phyloP scores from a whole-genome alignment of 768 basidiomycete genomes.

The Boletellus emodensis region DNA sequence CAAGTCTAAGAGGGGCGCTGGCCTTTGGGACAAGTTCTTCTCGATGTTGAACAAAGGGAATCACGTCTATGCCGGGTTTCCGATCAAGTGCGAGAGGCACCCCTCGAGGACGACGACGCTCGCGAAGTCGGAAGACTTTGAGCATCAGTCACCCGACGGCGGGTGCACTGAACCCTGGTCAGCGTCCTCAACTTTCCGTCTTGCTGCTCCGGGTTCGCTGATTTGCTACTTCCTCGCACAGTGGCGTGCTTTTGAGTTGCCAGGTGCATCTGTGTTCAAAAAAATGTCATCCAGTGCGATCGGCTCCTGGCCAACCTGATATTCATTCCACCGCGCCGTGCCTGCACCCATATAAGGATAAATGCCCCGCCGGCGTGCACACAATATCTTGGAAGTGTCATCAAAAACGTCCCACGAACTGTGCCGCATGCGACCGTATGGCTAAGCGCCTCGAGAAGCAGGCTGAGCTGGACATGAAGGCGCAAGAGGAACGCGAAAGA shows the following conservation, averaged over 20 bases:
- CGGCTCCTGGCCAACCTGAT: slow-evolving; percentile 39
- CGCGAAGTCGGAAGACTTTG: slow-evolving; percentile 44
- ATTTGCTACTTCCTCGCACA: background rate
- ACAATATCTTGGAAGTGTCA: slow-evolving; percentile 43
- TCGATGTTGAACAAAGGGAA: slow-evolving; percentile 35
- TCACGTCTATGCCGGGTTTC: slow-evolving; percentile 59
- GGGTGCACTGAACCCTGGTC: slow-evolving; percentile 63
- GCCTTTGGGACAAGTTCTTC: slow-evolving; percentile 51
- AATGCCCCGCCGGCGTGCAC: slow-evolving; percentile 46
- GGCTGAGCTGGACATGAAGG: slow-evolving; percentile 36
- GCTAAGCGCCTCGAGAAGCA: slow-evolving; percentile 40
- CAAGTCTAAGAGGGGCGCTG: slow-evolving; percentile 48
- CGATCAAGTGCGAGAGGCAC: slow-evolving; percentile 56
- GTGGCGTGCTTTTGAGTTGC: slow-evolving; percentile 15
- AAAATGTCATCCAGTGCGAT: slow-evolving; percentile 56
- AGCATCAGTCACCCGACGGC: slow-evolving; percentile 54
- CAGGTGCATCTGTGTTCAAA: slow-evolving; percentile 48
- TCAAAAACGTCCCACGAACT: slow-evolving; percentile 35
- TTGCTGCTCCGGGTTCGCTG: too few species aligned
- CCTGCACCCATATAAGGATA: slow-evolving; percentile 29
- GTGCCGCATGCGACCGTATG: slow-evolving; percentile 45
- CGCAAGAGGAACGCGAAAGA: slow-evolving; percentile 43
- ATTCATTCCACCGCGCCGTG: slow-evolving; percentile 39
- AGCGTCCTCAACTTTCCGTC: slow-evolving; percentile 5
- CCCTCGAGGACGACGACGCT: slow-evolving; percentile 38